Conservation (phyloP, 2,329 filamentous ascomycete genomes). For the Fusarium longipes region DNA sequence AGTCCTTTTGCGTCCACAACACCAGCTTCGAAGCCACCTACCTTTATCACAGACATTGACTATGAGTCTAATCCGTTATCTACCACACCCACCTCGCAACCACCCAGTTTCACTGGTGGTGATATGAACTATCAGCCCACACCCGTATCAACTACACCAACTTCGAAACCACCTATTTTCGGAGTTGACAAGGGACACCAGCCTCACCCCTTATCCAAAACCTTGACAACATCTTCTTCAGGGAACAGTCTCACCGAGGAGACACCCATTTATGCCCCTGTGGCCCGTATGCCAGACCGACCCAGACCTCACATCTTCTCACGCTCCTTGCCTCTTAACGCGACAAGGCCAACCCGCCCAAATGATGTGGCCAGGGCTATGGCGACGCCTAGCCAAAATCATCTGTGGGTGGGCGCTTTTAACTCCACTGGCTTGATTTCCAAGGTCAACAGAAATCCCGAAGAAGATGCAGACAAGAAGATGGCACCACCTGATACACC, state of each 20-base stretch:
- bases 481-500: constrained; percentile 90
- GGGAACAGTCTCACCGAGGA: constrained; percentile 82
- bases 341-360: constrained; percentile 51
- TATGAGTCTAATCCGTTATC: constrained; percentile 1
- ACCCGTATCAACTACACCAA: constrained; percentile 72
- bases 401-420: constrained; percentile 82
- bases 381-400: constrained; percentile 59
- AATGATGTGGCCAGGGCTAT: constrained; percentile 49
- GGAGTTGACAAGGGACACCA: constrained; percentile 61
- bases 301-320: constrained; percentile 53
- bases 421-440: constrained; percentile 95
- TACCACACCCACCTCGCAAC: constrained; percentile 4
- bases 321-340: constrained; percentile 54
- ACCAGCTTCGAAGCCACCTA: constrained; percentile 64
- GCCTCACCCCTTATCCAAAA: constrained; percentile 86
- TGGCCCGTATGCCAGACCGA: constrained; percentile 43
- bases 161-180: constrained; percentile 36
- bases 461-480: constrained; percentile 71
- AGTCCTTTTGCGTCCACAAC: constrained; percentile 70
- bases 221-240: constrained; percentile 88
- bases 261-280: constrained; percentile 54
- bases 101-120: constrained; percentile 45
- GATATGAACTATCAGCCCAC: constrained; percentile 71
- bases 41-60: neutral
- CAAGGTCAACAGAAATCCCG: constrained; percentile 88